phyloP scores from a whole-genome alignment of 345 rosid genomes.

The Dovyalis caffra region DNA sequence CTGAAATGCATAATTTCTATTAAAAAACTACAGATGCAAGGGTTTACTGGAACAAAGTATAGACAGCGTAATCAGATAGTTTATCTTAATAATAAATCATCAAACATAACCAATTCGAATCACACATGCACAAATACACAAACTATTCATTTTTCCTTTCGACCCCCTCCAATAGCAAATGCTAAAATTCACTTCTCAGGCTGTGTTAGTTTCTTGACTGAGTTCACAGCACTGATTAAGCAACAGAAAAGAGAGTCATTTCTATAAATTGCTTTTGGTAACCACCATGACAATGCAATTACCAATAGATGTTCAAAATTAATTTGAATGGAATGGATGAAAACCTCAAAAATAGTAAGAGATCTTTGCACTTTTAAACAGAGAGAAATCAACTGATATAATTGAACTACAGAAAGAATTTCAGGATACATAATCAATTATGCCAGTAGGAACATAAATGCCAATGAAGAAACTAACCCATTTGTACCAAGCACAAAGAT shows the following conservation, averaged over 20 bases:
- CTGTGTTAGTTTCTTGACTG: background rate
- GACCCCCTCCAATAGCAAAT: conserved; percentile 1
- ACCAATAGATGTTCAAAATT: background rate
- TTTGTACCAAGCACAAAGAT: background rate
- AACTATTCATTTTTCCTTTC: background rate
- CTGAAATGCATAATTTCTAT: conserved; percentile 42
- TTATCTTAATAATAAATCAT: background rate
- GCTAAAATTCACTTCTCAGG: background rate
- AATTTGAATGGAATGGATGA: background rate
- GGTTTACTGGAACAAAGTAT: conserved; percentile 5
- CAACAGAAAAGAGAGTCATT: background rate
- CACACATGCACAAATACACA: background rate
- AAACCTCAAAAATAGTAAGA: background rate
- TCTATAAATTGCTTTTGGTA: background rate
- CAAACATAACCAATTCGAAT: background rate
- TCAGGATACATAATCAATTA: conserved; percentile 1
- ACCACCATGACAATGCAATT: background rate
- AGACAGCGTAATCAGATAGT: conserved; percentile 10
- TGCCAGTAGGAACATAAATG: background rate
- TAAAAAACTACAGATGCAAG: conserved; percentile 9
- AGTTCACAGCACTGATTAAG: background rate
- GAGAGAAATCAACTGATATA: background rate
- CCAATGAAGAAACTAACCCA: background rate
- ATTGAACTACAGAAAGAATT: background rate
- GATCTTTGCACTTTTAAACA: background rate